A percentile compares a stretch with the other conserved stretches of the same genome.
Evolutionary conservation across 345 rosid species (phyloP).

Genomic region (Erucastrum elatum): DNA sequence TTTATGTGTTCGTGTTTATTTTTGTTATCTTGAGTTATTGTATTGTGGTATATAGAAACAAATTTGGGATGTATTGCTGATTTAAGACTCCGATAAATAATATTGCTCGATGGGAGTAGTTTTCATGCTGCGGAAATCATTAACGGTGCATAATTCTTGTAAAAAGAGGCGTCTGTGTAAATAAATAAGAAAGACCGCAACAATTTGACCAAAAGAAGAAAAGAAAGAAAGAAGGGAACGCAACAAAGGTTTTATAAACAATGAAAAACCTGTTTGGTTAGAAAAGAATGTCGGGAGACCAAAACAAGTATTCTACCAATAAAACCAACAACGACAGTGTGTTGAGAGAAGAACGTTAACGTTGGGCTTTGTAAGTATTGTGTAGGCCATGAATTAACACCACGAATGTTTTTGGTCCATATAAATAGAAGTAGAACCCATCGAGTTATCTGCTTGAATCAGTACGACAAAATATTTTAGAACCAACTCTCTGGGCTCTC

Average conservation of each 20-base stretch:
- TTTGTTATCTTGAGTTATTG: constrained; percentile 8
- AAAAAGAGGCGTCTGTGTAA: background rate
- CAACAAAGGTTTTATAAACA: background rate
- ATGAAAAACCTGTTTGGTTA: background rate
- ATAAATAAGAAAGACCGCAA: background rate
- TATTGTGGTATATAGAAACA: constrained; percentile 1
- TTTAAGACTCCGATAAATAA: no score
- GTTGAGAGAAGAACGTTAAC: background rate
- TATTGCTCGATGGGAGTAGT: background rate
- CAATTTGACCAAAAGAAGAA: background rate
- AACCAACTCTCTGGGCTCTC: no score
- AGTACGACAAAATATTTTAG: background rate
- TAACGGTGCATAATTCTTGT: background rate
- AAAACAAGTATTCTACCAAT: background rate
- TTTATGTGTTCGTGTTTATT: constrained; percentile 4
- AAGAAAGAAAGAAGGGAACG: background rate
- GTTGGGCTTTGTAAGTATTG: constrained; percentile 9
- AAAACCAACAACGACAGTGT: background rate
- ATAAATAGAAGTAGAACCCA: background rate
- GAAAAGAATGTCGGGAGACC: background rate
- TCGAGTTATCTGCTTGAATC: background rate
- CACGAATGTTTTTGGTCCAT: background rate
- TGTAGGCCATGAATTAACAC: background rate
- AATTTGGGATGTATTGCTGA: background rate
- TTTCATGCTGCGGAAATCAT: background rate